phyloP scores from a whole-genome alignment of 352 stramenopile genomes.

The Globisporangium polare region DNA sequence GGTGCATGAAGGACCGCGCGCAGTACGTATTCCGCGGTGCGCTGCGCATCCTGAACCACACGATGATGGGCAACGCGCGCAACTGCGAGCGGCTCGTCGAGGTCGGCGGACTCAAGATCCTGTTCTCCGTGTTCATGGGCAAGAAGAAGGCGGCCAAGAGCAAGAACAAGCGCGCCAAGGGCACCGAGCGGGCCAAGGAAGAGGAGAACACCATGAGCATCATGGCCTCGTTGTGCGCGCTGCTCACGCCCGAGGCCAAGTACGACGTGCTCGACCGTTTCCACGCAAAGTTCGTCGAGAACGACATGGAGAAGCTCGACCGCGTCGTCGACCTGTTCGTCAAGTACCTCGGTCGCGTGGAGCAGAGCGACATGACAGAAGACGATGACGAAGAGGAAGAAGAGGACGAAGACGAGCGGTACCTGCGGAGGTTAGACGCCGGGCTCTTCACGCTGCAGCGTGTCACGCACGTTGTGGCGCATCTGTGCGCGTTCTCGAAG shows the following conservation, averaged over 20 bases:
- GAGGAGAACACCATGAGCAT: slow-evolving; percentile 67
- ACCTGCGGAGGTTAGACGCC: slow-evolving; percentile 61
- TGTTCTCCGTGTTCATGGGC: slow-evolving; percentile 80
- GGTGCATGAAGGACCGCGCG: slow-evolving; percentile 89
- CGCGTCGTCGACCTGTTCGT: slow-evolving; percentile 72
- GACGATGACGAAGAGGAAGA: slow-evolving; percentile 26
- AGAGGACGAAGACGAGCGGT: slow-evolving; percentile 49
- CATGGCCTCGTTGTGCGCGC: slow-evolving; percentile 59
- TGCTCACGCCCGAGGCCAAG: slow-evolving; percentile 39
- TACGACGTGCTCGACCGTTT: slow-evolving; percentile 61
- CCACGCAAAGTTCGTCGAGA: slow-evolving; percentile 81
- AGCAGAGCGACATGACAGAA: slow-evolving; percentile 19
- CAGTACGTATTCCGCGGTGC: slow-evolving; percentile 52
- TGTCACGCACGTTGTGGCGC: slow-evolving; percentile 52
- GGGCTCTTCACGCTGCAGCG: slow-evolving; percentile 80
- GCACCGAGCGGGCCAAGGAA: slow-evolving; percentile 32
- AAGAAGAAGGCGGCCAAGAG: slow-evolving; percentile 32
- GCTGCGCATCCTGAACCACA: slow-evolving; percentile 55
- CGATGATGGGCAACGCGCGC: slow-evolving; percentile 47
- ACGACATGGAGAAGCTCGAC: slow-evolving; percentile 80
- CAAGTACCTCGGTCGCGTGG: slow-evolving; percentile 63
- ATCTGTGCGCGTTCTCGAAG: slow-evolving; percentile 58
- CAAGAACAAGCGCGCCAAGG: slow-evolving; percentile 19
- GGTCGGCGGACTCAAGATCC: slow-evolving; percentile 47
- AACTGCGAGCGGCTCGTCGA: slow-evolving; percentile 75